A percentile compares a stretch with the other conserved stretches of the same genome.
Evolutionary conservation across 2,329 filamentous ascomycete species (phyloP).

Genomic region (Emydomyces testavorans): DNA sequence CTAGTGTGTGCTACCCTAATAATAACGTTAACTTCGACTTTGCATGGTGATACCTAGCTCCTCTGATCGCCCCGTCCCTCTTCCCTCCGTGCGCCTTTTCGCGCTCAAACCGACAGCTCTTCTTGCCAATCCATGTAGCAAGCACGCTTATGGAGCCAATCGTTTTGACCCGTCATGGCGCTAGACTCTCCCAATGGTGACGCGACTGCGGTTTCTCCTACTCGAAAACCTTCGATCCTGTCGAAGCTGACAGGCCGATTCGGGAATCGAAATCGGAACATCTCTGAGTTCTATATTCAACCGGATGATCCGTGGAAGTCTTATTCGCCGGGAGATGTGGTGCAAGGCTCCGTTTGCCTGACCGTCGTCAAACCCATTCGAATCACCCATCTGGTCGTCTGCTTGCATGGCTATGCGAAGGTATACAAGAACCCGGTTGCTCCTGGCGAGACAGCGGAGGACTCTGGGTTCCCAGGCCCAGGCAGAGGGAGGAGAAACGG

Average conservation of each 20-base stretch:
- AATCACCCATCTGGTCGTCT: conserved; percentile 53
- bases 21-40: not conserved
- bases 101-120: not conserved
- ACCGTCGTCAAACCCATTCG: conserved; percentile 50
- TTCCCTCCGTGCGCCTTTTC: not conserved
- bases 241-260: conserved; percentile 48
- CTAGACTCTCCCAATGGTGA: conserved; percentile 5
- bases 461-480: conserved; percentile 41
- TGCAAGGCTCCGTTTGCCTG: conserved; percentile 49
- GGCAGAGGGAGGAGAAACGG: conserved; percentile 43
- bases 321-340: conserved; percentile 51
- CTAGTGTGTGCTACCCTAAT: not conserved
- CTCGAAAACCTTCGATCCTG: conserved; percentile 36
- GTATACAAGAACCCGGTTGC: conserved; percentile 52
- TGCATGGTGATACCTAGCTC: not conserved
- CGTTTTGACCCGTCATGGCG: conserved; percentile 1
- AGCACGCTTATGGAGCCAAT: conserved; percentile 4
- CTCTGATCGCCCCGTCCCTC: not conserved
- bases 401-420: conserved; percentile 53
- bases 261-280: conserved; percentile 42
- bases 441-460: conserved; percentile 43
- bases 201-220: not conserved
- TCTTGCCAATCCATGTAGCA: not conserved
- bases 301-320: conserved; percentile 52
- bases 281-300: conserved; percentile 51